Conservation (phyloP, 208 protist genomes). For the Crithidia mellificae region DNA sequence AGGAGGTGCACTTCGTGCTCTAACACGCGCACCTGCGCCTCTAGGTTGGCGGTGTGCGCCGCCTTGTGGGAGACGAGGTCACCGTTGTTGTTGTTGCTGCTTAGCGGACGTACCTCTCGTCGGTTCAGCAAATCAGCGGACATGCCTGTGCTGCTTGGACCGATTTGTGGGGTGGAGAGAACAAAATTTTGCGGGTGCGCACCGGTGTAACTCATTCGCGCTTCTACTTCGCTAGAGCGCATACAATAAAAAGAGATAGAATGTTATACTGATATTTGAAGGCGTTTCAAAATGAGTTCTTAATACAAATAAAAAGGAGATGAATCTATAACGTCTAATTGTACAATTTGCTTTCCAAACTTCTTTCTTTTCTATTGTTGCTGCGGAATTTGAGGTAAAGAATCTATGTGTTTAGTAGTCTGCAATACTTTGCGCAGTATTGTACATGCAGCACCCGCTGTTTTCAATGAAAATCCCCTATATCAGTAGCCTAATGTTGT, state of each 20-base stretch:
- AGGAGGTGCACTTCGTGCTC: slow-evolving; percentile 63
- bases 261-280: too few species aligned
- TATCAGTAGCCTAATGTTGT: too few species aligned
- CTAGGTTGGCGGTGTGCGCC: slow-evolving; percentile 38
- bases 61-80: background rate
- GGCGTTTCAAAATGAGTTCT: too few species aligned
- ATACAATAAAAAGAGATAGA: too few species aligned
- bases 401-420: background rate
- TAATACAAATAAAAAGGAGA: too few species aligned
- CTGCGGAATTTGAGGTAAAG: background rate
- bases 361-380: too few species aligned
- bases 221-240: too few species aligned
- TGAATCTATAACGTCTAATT: too few species aligned
- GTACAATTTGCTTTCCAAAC: too few species aligned
- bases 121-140: background rate
- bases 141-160: background rate
- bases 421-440: too few species aligned
- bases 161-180: background rate
- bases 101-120: slow-evolving; percentile 12
- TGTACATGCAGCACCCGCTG: too few species aligned
- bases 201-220: slow-evolving; percentile 10
- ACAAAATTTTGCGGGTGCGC: slow-evolving; percentile 4
- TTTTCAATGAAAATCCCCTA: too few species aligned
- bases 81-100: background rate
- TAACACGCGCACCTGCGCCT: slow-evolving; percentile 57